phyloP scores from a whole-genome alignment of 164 flowering plant species.

The Houttuynia cordata region DNA sequence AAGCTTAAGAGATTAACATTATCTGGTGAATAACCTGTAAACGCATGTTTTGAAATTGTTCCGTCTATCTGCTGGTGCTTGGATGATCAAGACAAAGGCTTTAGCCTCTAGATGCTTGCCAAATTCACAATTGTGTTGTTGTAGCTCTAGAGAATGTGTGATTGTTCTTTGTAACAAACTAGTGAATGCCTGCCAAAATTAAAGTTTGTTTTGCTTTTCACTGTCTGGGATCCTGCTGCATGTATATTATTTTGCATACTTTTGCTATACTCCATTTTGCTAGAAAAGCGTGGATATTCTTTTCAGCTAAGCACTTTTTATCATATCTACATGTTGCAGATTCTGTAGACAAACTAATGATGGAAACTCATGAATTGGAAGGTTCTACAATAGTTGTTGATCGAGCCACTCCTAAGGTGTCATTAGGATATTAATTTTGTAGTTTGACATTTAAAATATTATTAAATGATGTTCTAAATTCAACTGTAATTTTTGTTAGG shows the following conservation, averaged over 20 bases:
- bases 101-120: too few relatives aligned
- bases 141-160: too few relatives aligned
- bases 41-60: too few relatives aligned
- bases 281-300: not conserved
- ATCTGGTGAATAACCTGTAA: too few relatives aligned
- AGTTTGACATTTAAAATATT: not conserved
- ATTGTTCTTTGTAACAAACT: too few relatives aligned
- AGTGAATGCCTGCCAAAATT: not conserved
- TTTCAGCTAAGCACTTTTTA: not conserved
- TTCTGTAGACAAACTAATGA: slow-evolving; percentile 82
- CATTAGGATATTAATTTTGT: not conserved
- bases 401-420: slow-evolving; percentile 95
- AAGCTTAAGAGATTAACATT: too few relatives aligned
- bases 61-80: too few relatives aligned
- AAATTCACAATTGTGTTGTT: too few relatives aligned
- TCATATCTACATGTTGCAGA: slow-evolving; percentile 43
- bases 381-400: slow-evolving; percentile 90
- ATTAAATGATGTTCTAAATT: not conserved
- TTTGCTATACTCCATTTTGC: not conserved
- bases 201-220: not conserved
- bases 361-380: slow-evolving; percentile 87
- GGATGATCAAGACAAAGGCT: too few relatives aligned
- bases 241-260: too few relatives aligned
- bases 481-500: slow-evolving; percentile 28
- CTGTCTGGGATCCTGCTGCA: not conserved